Evolutionary conservation across 2,329 filamentous ascomycete species (phyloP), one percentile per base, ranked within the genome.

Genomic region (Cryoendolithus antarcticus): DNA sequence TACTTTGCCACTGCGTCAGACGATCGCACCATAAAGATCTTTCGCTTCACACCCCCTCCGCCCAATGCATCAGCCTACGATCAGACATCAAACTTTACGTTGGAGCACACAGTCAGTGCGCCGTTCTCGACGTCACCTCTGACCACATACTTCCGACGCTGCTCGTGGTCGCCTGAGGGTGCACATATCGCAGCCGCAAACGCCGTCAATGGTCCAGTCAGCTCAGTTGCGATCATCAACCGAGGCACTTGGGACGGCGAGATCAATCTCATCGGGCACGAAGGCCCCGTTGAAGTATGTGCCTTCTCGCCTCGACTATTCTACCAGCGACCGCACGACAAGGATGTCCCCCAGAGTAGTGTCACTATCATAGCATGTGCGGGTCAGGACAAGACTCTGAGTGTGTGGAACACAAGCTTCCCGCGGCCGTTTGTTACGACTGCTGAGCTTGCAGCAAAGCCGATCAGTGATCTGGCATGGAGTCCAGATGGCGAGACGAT

Each of bases 1-100:
- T 98, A 94, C 68, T 98, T 98, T 62, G 91, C 93, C 10, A 98
- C 93, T 0, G 88, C 93, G 2, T 94, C 86, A 63, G 91, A 98
- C 60, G 91, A 98, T 61, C 79, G 91, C 43, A 89, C 86, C 2
- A 93, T 98, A 62, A 93, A 93, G 60, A 85, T 98, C 52, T 96
- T 93, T 62, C 79, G 88, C 43, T 98, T 95, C 61, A 94, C 84
- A 2, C 82, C 89, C 1, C 88, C 91, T 0, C 75, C 81, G 1
- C 84, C 91, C 7, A 95, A 94, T 58, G 85, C 91, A 29, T 93
- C 85, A 1, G 79, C 89, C 39, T 86, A 96, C 57, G 91, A 98
- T 58, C 91, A 94, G 66, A 78, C 91, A 47, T 93, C 93, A 63
- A 98, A 98, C 58, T 98, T 98, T 58, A 78, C 88, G 30, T 75